A percentile compares a stretch with the other conserved stretches of the same genome.
These are phyloP conservation scores for Plantago elongata DNA, from an alignment of 257 asterid species.

Conservation along the genomic window DNA sequence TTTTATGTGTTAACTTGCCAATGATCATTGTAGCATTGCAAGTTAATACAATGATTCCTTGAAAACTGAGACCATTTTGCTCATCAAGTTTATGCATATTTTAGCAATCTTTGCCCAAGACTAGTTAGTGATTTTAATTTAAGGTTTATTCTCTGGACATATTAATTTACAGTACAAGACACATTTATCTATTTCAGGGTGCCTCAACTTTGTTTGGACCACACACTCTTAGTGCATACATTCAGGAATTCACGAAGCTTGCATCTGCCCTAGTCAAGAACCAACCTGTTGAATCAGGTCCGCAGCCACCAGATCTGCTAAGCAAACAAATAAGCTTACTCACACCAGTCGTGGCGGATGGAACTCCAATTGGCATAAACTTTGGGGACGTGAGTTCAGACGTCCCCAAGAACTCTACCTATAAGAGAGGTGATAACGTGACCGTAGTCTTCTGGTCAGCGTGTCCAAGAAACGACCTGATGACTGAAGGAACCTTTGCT, in stretches of 20 bases:
- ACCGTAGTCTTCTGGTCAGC: conserved; percentile 83
- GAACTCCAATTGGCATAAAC: conserved; percentile 54
- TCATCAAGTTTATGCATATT: too few relatives aligned
- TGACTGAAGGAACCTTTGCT: conserved; percentile 96
- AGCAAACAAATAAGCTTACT: conserved; percentile 71
- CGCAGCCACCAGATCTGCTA: conserved; percentile 77
- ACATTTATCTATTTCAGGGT: conserved; percentile 44
- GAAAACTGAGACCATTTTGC: too few relatives aligned
- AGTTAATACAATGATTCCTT: too few relatives aligned
- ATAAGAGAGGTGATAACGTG: conserved; percentile 57
- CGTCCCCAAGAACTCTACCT: conserved; percentile 68
- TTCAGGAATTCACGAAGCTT: conserved; percentile 76
- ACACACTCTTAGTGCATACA: conserved; percentile 81
- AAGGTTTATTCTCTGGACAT: not conserved
- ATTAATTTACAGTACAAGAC: not conserved
- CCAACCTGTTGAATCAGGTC: conserved; percentile 53
- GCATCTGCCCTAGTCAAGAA: conserved; percentile 56
- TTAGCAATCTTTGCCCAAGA: too few relatives aligned
- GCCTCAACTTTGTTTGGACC: conserved; percentile 94
- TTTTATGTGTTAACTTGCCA: too few relatives aligned
- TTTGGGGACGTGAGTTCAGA: conserved; percentile 71
- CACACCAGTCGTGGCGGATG: conserved; percentile 65
- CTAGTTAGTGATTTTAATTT: not conserved
- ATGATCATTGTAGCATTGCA: too few relatives aligned
- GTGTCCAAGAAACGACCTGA: conserved; percentile 88